Evolutionary conservation across 352 stramenopile genomes (phyloP).

Genomic region (Pythium rhizo-oryzae): DNA sequence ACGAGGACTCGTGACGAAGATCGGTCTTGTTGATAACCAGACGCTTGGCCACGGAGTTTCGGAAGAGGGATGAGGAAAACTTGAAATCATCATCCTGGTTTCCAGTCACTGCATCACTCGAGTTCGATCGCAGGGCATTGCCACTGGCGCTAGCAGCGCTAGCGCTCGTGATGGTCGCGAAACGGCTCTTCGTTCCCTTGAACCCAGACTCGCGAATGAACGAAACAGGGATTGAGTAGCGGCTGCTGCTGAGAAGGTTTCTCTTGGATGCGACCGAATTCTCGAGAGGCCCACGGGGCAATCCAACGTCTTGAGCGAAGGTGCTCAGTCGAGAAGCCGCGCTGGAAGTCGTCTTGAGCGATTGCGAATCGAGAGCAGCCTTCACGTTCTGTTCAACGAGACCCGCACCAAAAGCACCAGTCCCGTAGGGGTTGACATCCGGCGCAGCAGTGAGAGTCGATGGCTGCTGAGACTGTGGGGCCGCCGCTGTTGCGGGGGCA

Average conservation of each 20-base stretch:
- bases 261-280: conserved; percentile 56
- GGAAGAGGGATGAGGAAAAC: conserved; percentile 40
- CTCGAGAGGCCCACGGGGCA: conserved; percentile 63
- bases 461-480: conserved; percentile 21
- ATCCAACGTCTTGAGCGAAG: conserved; percentile 72
- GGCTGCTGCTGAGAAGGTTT: conserved; percentile 38
- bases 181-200: conserved; percentile 70
- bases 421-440: conserved; percentile 63
- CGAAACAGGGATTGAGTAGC: conserved; percentile 62
- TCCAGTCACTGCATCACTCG: conserved; percentile 12
- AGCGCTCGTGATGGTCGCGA: conserved; percentile 52
- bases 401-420: conserved; percentile 44
- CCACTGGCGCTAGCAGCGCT: conserved; percentile 19
- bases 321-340: conserved; percentile 53
- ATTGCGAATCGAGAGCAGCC: conserved; percentile 30
- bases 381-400: conserved; percentile 53
- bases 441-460: conserved; percentile 47
- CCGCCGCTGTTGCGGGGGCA: background rate
- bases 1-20: conserved; percentile 11
- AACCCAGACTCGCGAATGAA: conserved; percentile 72
- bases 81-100: conserved; percentile 32
- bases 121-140: conserved; percentile 24
- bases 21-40: conserved; percentile 31
- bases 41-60: conserved; percentile 29
- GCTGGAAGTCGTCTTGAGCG: conserved; percentile 37